Base-by-base conservation (phyloP, 2,329 filamentous ascomycete genomes). In the Penicillium sclerotiorum region DNA sequence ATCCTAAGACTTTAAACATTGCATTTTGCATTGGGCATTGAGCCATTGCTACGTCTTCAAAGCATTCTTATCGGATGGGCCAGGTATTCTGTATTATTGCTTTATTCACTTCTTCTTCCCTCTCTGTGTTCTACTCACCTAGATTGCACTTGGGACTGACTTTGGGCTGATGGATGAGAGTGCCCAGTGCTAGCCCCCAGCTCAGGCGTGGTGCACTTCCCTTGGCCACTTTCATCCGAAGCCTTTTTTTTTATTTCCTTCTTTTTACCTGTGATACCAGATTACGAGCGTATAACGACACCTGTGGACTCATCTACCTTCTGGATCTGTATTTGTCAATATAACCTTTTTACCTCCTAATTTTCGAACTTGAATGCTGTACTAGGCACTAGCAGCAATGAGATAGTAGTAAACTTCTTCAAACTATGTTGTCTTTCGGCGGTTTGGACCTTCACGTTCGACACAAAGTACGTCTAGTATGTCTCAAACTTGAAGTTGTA, bases 261-360 rank as follows among this genome's bases (percentile, higher is more conserved):
- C 47, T 46, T 54, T 37, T 20, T 7, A 30, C 57, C 37, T 55
- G 57, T 61, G 64, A 67, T 67, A 67, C 63, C 65, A 67, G 60
- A 58, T 61, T 63, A 66, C 52, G 62, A 67, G 62, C 64, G 59
- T 45, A 52, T 38, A 55, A 58, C 46, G 56, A 58, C 45, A 64
- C 48, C 45, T 47, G 37, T 38, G 35, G 35, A 47, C 28, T 30
- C 52, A 54, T 58, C 49, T 61, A 57, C 45, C 52, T 60, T 61
- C 60, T 66, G 49, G 59, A 56, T 57, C 57, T 66, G 59, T 65
- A 65, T 62, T 63, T 66, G 55, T 60, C 58, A 52, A 63, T 56
- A 58, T 55, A 56, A 38, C 28, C 38, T 27, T 37, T 11, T 12
- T 12, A 30, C 21, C 5, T n/a, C 20, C 25, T 27, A 30, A n/a